Conservation (phyloP, 2,329 filamentous ascomycete species). For the Fusarium sp. region DNA sequence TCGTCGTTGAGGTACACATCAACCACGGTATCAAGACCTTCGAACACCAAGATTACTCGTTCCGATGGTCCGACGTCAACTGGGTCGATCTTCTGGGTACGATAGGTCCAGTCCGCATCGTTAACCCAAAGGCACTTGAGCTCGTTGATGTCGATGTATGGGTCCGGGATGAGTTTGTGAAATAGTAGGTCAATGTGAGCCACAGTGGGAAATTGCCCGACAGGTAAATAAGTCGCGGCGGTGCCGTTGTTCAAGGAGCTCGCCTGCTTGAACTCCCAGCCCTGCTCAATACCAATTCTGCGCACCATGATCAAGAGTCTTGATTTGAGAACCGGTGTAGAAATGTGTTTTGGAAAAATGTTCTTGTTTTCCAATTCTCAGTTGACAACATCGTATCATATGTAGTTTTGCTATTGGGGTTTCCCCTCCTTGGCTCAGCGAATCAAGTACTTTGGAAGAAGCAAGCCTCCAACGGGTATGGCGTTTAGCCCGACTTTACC, state of each 20-base stretch:
- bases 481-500: no score
- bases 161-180: background rate
- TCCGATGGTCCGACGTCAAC: fast-evolving
- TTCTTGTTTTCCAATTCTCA: no score
- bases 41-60: background rate
- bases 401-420: no score
- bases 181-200: conserved; percentile 9
- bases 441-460: no score
- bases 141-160: conserved; percentile 16
- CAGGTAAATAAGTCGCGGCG: background rate
- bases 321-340: no score
- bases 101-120: conserved; percentile 5
- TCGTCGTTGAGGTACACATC: background rate
- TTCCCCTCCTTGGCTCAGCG: no score
- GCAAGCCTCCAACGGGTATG: no score
- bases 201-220: conserved; percentile 1
- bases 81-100: background rate
- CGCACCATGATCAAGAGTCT: background rate
- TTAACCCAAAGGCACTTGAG: conserved; percentile 18
- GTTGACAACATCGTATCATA: no score
- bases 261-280: conserved; percentile 13
- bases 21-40: conserved; percentile 13
- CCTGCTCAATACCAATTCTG: background rate
- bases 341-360: no score
- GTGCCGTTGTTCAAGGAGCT: background rate